Base-by-base conservation (phyloP, 73 alveolate species). In the Symbiodinium pilosum region DNA sequence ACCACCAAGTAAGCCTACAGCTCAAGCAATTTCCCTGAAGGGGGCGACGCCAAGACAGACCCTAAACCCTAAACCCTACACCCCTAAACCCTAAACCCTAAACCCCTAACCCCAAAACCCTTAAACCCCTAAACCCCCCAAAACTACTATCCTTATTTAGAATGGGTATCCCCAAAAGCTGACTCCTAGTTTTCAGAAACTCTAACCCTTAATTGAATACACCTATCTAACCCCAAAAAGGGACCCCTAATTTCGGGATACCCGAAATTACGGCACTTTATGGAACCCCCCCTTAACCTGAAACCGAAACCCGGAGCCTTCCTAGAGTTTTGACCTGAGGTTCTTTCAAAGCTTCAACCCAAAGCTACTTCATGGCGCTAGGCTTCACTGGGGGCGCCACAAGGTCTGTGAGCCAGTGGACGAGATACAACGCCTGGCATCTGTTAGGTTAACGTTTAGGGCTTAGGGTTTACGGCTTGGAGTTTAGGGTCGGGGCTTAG, bases 361-460 rank as follows among this genome's bases (percentile, higher is more conserved):
- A 21, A 54, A 54, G 26, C 71, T 54, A 30, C 71, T 30, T 12
- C 71, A 30, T 7, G 36, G 28, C 28, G 77, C 77, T 64, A 12
- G 41, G 77, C 36, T 3, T n/a, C n/a, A n/a, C n/a, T n/a, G n/a
- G n/a, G n/a, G n/a, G n/a, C 77, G 38, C 36, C 36, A 36, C 89
- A 24, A 83, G 59, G 59, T 83, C 89, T 38, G 89, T 83, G 21
- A 83, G 89, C 89, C 89, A 83, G 39, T 83, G 89, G 40, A 83
- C 89, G 20, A 83, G 59, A 41, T 83, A 83, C 64, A 83, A 39
- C 21, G 85, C 85, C 85, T 71, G 85, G 85, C 85, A 47, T 32
- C n/a, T n/a, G n/a, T n/a, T n/a, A 24, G 68, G 1, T 51, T 51
- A 51, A 24, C 12, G 68, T 2, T 51, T 51, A 51, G 68, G 71